Evolutionary conservation across 2,329 filamentous ascomycete genomes (phyloP), one percentile per base, ranked within the genome.

Genomic region (Cephalotrichum gorgonifer): DNA sequence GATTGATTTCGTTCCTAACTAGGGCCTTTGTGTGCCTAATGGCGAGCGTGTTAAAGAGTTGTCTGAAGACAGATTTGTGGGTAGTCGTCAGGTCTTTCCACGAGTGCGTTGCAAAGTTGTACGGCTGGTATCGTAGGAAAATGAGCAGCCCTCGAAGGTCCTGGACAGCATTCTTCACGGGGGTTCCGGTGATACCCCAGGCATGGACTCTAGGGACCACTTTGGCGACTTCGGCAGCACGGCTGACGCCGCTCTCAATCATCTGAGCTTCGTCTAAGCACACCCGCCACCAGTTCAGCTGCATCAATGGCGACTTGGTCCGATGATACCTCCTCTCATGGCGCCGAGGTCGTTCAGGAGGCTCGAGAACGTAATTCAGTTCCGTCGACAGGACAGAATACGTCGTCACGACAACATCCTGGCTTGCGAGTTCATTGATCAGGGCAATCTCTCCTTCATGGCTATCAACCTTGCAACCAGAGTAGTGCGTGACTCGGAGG

Each of bases 181-280:
- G 93, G 1, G 93, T 98, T 39, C 88, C 93, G 0, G 88, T 91
- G 38, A 98, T 82, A 14, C 85, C 89, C 93, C 93, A 97, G 2
- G 88, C 84, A 65, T 95, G 90, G 54, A 86, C 67, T 26, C 93
- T 78, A 42, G 91, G 89, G 52, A 98, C 84, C 25, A 85, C 70
- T 38, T 82, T 79, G 31, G 89, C 89, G 14, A 96, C 81, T 43
- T 75, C 79, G 1, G 93, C 90, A 26, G 91, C 87, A 56, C 88
- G 83, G 57, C 81, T 90, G 4, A 94, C 82, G 30, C 89, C 88
- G 55, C 80, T 91, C 61, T 97, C 91, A 39, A 97, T 82, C 85
- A 95, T 95, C 60, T 98, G 93, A 0, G 91, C 83, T 69, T 83
- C 89, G 51, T 86, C 83, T 1, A 86, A 72, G 48, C 81, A 82